Conservation (phyloP, 2,329 filamentous ascomycete species). For the Colletotrichum ledebouriae region DNA sequence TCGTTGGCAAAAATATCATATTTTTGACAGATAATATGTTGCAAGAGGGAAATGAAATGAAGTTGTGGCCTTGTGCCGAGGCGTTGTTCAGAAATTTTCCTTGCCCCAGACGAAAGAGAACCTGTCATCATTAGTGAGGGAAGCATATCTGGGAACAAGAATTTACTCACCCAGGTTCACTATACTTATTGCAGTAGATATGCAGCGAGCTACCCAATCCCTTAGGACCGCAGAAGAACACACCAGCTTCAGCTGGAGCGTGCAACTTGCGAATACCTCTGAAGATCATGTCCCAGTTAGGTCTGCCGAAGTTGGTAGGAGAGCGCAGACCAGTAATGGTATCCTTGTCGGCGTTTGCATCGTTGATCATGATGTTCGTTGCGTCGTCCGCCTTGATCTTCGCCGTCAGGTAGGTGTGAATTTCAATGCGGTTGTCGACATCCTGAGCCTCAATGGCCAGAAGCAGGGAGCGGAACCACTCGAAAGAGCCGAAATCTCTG, state of each 20-base stretch:
- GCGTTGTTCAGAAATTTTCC: slow-evolving; percentile 70
- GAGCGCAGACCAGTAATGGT: slow-evolving; percentile 86
- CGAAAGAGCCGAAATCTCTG: slow-evolving; percentile 87
- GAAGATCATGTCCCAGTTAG: slow-evolving; percentile 94
- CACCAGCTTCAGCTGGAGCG: slow-evolving; percentile 77
- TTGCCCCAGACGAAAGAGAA: slow-evolving; percentile 79
- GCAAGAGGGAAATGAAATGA: slow-evolving; percentile 41
- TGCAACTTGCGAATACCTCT: slow-evolving; percentile 85
- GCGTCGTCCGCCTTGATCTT: slow-evolving; percentile 89
- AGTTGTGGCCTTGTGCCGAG: slow-evolving; percentile 32
- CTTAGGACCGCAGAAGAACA: slow-evolving; percentile 91
- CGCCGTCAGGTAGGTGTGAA: slow-evolving; percentile 89
- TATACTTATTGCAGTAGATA: slow-evolving; percentile 90
- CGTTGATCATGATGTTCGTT: slow-evolving; percentile 94
- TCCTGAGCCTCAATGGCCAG: slow-evolving; percentile 90
- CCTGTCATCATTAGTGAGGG: slow-evolving; percentile 51
- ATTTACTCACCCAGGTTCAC: slow-evolving; percentile 78
- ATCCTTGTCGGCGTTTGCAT: slow-evolving; percentile 86
- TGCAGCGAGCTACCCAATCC: slow-evolving; percentile 81
- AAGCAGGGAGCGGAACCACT: slow-evolving; percentile 89
- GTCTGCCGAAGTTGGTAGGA: slow-evolving; percentile 87
- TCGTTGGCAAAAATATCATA: slow-evolving; percentile 28
- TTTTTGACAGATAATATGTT: slow-evolving; percentile 39
- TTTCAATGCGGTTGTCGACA: slow-evolving; percentile 86
- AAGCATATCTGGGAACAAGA: not conserved